Base-by-base conservation (phyloP, 352 stramenopile species). In the Phytophthora palmivora region DNA sequence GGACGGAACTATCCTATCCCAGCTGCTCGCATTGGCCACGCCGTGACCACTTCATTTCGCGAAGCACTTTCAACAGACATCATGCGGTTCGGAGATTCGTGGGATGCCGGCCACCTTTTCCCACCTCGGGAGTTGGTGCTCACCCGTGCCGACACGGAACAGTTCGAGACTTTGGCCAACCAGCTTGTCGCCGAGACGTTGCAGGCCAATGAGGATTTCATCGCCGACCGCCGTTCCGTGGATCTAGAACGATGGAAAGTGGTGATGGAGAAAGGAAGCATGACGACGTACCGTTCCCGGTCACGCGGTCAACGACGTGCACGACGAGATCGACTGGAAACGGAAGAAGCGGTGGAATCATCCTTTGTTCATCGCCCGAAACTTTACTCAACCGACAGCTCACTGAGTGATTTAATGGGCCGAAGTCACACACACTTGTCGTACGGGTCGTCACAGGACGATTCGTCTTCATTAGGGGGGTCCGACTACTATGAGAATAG, bases 41-140 rank as follows among this genome's bases (percentile, higher is more conserved):
- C 33, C n/a, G 7, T 14, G 34, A 9, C 3, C 36, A 33, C n/a
- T 41, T 59, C 64, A 73, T 46, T 73, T 65, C 39, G 34, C 39
- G n/a, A 72, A 68, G 53, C 46, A 24, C 59, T 67, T 32, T 62
- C 8, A 51, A 39, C 16, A 58, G 22, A 39, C 21, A 61, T 15
- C 38, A 73, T 76, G 67, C 50, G 53, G 37, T 76, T 76, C 52
- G 52, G 48, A 67, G 37, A 69, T 39, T 66, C 67, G n/a, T 76
- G 67, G 67, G 67, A 76, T 50, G 67, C 67, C 24, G 63, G 63
- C 1, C 54, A 76, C 42, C 36, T 72, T 21, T 77, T 74, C 28
- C 69, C 69, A 3, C 69, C 69, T 5, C 63, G 44, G 10, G 58
- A 70, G 26, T 21, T 77, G 15, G 34, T 73, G 22, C 54, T 77